These are phyloP conservation scores for Talaromyces islandicus DNA, from an alignment of 2,329 filamentous ascomycete species.

Conservation along the genomic window DNA sequence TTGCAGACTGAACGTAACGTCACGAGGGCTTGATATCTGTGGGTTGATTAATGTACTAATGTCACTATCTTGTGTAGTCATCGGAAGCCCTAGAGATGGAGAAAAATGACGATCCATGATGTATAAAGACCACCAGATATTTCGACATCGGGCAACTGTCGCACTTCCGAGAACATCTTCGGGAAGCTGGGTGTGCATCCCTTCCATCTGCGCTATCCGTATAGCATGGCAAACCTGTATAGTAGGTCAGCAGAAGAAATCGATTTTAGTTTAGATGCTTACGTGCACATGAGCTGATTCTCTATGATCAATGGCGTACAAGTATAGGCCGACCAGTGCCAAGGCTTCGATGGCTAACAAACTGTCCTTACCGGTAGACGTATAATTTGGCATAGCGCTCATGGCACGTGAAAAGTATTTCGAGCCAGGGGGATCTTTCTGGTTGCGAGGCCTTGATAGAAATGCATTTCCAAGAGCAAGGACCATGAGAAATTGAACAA, in stretches of 20 bases:
- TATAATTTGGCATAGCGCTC: slow-evolving; percentile 25
- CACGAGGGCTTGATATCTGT: slow-evolving; percentile 20
- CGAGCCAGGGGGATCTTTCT: slow-evolving; percentile 13
- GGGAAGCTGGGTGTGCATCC: slow-evolving; percentile 36
- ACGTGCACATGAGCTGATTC: slow-evolving; percentile 29
- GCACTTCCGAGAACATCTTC: slow-evolving; percentile 28
- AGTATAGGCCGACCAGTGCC: slow-evolving; percentile 31
- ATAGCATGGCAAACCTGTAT: slow-evolving; percentile 35
- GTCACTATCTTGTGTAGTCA: slow-evolving; percentile 34
- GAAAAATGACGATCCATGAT: slow-evolving; percentile 38
- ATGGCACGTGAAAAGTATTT: slow-evolving; percentile 17
- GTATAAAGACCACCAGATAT: slow-evolving; percentile 39
- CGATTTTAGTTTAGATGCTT: slow-evolving; percentile 7
- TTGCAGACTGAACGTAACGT: slow-evolving; percentile 29
- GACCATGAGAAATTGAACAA: slow-evolving; percentile 14
- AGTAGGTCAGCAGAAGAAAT: neutral
- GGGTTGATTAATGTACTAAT: slow-evolving; percentile 29
- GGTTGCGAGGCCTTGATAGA: slow-evolving; percentile 9
- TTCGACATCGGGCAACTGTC: slow-evolving; percentile 28
- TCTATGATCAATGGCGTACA: slow-evolving; percentile 34
- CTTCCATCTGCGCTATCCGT: slow-evolving; percentile 37
- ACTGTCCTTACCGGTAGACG: slow-evolving; percentile 31
- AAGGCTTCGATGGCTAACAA: slow-evolving; percentile 33
- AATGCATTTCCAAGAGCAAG: slow-evolving; percentile 16
- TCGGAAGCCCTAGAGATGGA: slow-evolving; percentile 33